Percentiles rank a stretch among this genome's conserved stretches.
phyloP scores from a whole-genome alignment of 2,329 filamentous ascomycete species.

The Apiospora aurea region DNA sequence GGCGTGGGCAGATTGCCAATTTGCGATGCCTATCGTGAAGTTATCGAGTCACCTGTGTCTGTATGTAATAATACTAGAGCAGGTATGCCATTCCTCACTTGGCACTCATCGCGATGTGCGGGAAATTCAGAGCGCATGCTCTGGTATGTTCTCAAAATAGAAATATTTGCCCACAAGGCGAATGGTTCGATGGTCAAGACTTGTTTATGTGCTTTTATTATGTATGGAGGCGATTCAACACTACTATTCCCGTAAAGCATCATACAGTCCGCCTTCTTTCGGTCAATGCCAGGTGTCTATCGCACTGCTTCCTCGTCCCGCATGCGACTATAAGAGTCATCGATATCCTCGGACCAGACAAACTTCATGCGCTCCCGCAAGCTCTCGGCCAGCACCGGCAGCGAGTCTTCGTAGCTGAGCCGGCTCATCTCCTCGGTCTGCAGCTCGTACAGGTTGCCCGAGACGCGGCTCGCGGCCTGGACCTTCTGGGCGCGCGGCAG shows the following conservation, averaged over 20 bases:
- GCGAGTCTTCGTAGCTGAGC: conserved; percentile 44
- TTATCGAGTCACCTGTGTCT: too few species aligned
- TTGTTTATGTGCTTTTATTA: neutral
- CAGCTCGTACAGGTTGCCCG: conserved; percentile 45
- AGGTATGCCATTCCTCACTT: too few species aligned
- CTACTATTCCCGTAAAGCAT: neutral
- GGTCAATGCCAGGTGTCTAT: too few species aligned
- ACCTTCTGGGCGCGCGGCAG: conserved; percentile 43
- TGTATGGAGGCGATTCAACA: too few species aligned
- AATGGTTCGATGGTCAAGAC: neutral
- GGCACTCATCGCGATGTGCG: neutral
- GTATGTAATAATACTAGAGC: too few species aligned
- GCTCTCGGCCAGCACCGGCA: conserved; percentile 40
- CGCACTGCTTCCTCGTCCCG: neutral
- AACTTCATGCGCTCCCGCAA: conserved; percentile 41
- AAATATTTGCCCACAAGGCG: too few species aligned
- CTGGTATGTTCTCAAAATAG: too few species aligned
- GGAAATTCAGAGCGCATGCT: neutral
- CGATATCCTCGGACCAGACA: conserved; percentile 44
- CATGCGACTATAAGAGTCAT: conserved; percentile 32
- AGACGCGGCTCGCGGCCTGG: conserved; percentile 40
- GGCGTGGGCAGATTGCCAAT: neutral
- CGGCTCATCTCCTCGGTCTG: conserved; percentile 43
- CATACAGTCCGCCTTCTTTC: too few species aligned
- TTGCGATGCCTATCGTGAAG: too few species aligned